These are phyloP conservation scores for Rhodotorula paludigena DNA, from an alignment of 768 basidiomycete genomes.

Conservation along the genomic window DNA sequence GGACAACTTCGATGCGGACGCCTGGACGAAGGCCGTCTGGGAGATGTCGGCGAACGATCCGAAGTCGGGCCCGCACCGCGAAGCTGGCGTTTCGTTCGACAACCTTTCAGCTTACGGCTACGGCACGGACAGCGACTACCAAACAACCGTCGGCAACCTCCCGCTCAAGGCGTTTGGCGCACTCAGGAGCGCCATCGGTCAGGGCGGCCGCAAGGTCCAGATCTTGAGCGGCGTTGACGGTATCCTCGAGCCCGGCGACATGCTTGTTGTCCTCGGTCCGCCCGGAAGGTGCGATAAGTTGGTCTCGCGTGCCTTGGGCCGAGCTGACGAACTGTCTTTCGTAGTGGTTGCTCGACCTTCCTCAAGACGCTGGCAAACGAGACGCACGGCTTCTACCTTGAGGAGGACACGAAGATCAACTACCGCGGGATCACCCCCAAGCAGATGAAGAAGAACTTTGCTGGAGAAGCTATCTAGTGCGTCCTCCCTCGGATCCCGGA, in stretches of 20 bases:
- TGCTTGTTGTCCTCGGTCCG: slow-evolving; percentile 59
- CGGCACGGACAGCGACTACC: slow-evolving; percentile 16
- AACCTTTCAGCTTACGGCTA: slow-evolving; percentile 21
- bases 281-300: slow-evolving; percentile 3
- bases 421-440: slow-evolving; percentile 52
- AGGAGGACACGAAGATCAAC: slow-evolving; percentile 49
- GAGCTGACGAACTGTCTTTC: too few species aligned
- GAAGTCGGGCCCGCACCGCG: neutral
- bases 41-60: neutral
- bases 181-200: slow-evolving; percentile 49
- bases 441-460: slow-evolving; percentile 52
- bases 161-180: slow-evolving; percentile 11
- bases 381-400: slow-evolving; percentile 48
- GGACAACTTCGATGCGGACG: neutral
- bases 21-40: neutral
- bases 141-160: slow-evolving; percentile 8
- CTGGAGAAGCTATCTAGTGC: slow-evolving; percentile 73
- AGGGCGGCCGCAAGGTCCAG: slow-evolving; percentile 57
- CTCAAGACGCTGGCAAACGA: slow-evolving; percentile 55
- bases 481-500: slow-evolving; percentile 81
- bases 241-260: slow-evolving; percentile 58
- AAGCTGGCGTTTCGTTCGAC: slow-evolving; percentile 22
- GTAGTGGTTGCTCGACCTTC: slow-evolving; percentile 49
- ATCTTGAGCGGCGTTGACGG: slow-evolving; percentile 1
- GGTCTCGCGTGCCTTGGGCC: too few species aligned